Evolutionary conservation across 371 early-diverging fungal species (phyloP).

Genomic region (Catenaria anguillulae): DNA sequence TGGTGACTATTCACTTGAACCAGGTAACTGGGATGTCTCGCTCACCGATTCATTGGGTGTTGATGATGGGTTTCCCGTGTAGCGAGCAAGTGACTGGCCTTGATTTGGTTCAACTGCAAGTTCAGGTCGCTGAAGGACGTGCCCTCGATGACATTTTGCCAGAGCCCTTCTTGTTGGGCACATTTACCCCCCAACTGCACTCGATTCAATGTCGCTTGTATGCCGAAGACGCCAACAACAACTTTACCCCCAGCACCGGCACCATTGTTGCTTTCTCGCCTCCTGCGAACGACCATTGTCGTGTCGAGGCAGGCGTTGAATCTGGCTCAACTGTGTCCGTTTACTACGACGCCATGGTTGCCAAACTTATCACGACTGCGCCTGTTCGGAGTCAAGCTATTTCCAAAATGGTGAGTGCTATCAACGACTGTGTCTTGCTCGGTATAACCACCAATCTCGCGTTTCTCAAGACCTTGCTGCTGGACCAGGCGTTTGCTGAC

Average conservation of each 20-base stretch:
- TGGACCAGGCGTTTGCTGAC: slow-evolving; percentile 34
- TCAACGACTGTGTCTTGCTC: slow-evolving; percentile 29
- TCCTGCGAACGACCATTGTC: slow-evolving; percentile 13
- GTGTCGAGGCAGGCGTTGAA: slow-evolving; percentile 14
- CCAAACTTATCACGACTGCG: slow-evolving; percentile 18
- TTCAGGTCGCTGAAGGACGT: slow-evolving; percentile 45
- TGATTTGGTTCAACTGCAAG: slow-evolving; percentile 85
- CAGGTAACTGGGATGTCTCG: no score
- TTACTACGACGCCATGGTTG: slow-evolving; percentile 27
- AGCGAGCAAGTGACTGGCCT: slow-evolving; percentile 79
- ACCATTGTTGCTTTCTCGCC: slow-evolving; percentile 22
- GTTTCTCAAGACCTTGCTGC: slow-evolving; percentile 40
- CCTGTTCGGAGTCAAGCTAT: slow-evolving; percentile 9
- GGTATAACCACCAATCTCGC: slow-evolving; percentile 52
- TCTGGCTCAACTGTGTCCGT: slow-evolving; percentile 14
- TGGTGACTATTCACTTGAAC: no score
- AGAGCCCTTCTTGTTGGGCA: neutral
- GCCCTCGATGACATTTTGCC: neutral
- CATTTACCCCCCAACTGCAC: slow-evolving; percentile 14
- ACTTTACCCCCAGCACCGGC: slow-evolving; percentile 25
- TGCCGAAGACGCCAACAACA: slow-evolving; percentile 62
- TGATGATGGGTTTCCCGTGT: no score
- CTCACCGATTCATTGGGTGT: no score
- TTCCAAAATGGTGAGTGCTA: neutral
- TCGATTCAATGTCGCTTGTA: slow-evolving; percentile 72